Base-by-base conservation (phyloP, 306 rosid genomes). In the Acacia melanoxylon region DNA sequence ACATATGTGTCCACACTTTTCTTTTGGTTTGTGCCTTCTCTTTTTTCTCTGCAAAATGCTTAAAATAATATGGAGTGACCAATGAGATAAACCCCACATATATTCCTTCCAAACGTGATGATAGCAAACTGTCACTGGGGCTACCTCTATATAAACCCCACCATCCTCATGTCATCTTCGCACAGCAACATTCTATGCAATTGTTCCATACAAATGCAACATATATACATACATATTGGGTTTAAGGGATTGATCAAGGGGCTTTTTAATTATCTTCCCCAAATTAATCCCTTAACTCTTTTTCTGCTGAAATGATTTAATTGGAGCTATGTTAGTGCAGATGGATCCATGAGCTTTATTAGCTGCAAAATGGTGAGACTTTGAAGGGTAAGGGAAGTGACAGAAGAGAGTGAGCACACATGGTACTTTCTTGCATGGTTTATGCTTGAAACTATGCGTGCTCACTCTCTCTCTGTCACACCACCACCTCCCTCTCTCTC, bases 361-460 rank as follows among this genome's bases (percentile, higher is more conserved):
- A 51, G 58, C 58, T 51, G 58, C 58, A 51, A 16, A 3, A 10
- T 48, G 52, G 52, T 12, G 33, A 81, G 31, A 4, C 25, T n/a
- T 41, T 79, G 11, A 76, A 87, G 84, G 83, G 91, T 84, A 89
- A 89, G 88, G 89, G 91, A 91, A 94, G 98, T 95, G 99, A 95
- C 99, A 95, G 99, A 95, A 91, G 99, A 93, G 98, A 95, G 99
- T 95, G 97, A 95, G 99, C 99, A 91, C 99, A 93, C 79, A 93
- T 81, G 92, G 98, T 84, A 56, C 51, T 91, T 95, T 95, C 97
- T 87, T 87, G 96, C 82, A 88, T 91, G 91, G 67, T 90, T 87
- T 91, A 79, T 92, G 88, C 89, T 92, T 63, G 99, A 93, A 95
- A 78, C 92, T 93, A 72, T 95, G 85, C 65, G 98, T 95, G 97